Conservation (phyloP, 2,329 filamentous ascomycete species). For the Teratosphaeria gauchensis region DNA sequence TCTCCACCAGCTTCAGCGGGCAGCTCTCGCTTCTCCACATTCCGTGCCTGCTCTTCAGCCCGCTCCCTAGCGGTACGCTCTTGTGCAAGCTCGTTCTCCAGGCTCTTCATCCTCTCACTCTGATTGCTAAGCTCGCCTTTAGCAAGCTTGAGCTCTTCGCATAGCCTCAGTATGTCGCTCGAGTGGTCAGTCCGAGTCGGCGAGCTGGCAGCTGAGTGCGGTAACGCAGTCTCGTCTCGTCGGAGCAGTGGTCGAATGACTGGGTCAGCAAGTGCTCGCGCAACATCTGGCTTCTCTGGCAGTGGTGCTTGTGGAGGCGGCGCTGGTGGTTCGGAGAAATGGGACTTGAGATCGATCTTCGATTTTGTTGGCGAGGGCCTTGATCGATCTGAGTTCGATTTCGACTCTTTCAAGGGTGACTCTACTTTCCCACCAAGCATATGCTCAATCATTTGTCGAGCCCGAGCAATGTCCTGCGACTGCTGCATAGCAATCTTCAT, state of each 20-base stretch:
- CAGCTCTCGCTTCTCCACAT: conserved; percentile 43
- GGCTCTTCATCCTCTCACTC: conserved; percentile 63
- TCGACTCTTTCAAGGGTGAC: conserved; percentile 34
- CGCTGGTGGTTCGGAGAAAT: conserved; percentile 87
- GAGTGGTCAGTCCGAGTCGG: conserved; percentile 50
- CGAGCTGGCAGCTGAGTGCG: conserved; percentile 46
- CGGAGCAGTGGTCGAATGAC: conserved; percentile 55
- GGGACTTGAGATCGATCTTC: conserved; percentile 65
- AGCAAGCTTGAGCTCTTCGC: conserved; percentile 72
- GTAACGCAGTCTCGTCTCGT: conserved; percentile 64
- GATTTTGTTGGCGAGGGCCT: conserved; percentile 44
- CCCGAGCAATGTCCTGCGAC: conserved; percentile 72
- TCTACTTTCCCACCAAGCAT: conserved; percentile 62
- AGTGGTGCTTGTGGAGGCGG: conserved; percentile 88
- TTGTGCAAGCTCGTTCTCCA: conserved; percentile 67
- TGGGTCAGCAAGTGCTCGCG: conserved; percentile 36
- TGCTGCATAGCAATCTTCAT: conserved; percentile 85
- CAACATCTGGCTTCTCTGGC: conserved; percentile 79
- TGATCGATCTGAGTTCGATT: conserved; percentile 36
- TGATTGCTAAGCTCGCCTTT: conserved; percentile 85
- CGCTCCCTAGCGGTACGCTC: conserved; percentile 74
- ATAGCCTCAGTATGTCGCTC: conserved; percentile 72
- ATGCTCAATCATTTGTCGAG: conserved; percentile 69
- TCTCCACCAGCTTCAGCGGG: conserved; percentile 4
- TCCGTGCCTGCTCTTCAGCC: conserved; percentile 72